A percentile compares a stretch with the other conserved stretches of the same genome.
These are phyloP conservation scores for Daldinia vernicosa DNA, from an alignment of 495 filamentous ascomycete genomes.

Conservation along the genomic window DNA sequence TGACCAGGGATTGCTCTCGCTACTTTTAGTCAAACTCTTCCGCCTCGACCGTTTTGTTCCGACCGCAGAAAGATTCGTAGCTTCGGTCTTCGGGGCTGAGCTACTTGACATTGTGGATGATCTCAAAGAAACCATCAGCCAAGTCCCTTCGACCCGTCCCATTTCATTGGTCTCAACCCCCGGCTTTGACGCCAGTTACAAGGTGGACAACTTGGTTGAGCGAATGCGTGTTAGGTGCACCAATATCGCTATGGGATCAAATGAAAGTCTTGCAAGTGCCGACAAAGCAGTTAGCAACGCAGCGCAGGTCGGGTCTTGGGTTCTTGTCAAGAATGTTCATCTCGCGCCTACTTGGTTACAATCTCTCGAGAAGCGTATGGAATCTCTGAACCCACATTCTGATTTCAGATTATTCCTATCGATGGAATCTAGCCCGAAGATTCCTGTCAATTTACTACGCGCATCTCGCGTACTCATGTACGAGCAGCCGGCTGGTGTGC, in stretches of 20 bases:
- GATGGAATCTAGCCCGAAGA: conserved; percentile 97
- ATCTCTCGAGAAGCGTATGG: conserved; percentile 94
- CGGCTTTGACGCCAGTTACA: conserved; percentile 98
- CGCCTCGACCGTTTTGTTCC: conserved; percentile 95
- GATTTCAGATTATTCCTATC: conserved; percentile 97
- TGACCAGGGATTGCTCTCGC: conserved; percentile 81
- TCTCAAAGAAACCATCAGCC: conserved; percentile 81
- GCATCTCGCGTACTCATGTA: conserved; percentile 96
- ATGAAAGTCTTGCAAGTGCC: conserved; percentile 87
- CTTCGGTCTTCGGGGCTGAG: conserved; percentile 85
- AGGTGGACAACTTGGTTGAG: conserved; percentile 94
- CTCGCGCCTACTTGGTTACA: conserved; percentile 95
- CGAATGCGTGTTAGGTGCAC: conserved; percentile 81
- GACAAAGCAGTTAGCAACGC: conserved; percentile 96
- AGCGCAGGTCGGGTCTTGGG: conserved; percentile 92
- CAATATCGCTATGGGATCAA: conserved; percentile 99
- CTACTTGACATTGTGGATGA: conserved; percentile 84
- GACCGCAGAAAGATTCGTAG: conserved; percentile 86
- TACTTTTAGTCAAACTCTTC: conserved; percentile 92
- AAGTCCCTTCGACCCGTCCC: conserved; percentile 84
- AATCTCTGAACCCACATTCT: conserved; percentile 90
- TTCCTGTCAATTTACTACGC: conserved; percentile 93
- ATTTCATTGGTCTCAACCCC: conserved; percentile 93
- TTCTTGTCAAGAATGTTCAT: conserved; percentile 98
- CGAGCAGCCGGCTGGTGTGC: conserved; percentile 94